These are phyloP conservation scores for Phytophthora podocarpi DNA, from an alignment of 352 stramenopile species.

Conservation along the genomic window DNA sequence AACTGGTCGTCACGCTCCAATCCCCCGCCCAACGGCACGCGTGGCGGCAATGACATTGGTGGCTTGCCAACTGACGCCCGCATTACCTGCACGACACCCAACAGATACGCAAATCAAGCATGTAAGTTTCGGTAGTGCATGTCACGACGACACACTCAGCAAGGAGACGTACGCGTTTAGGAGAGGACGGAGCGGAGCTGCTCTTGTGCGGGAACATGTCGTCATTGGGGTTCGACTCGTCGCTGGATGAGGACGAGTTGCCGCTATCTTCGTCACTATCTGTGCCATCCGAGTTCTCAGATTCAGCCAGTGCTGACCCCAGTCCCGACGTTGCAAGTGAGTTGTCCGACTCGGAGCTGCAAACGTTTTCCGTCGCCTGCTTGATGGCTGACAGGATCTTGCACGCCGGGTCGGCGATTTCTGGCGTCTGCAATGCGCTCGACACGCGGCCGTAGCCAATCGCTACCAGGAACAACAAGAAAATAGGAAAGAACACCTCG, in stretches of 20 bases:
- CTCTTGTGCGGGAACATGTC: slow-evolving; percentile 45
- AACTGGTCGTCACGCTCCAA: slow-evolving; percentile 59
- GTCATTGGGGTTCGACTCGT: slow-evolving; percentile 51
- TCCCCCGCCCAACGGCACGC: slow-evolving; percentile 24
- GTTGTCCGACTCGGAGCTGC: slow-evolving; percentile 24
- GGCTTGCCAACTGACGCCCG: slow-evolving; percentile 21
- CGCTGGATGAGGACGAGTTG: slow-evolving; percentile 77
- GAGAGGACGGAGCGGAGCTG: slow-evolving; percentile 28
- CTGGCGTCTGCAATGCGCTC: slow-evolving; percentile 65
- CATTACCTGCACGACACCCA: slow-evolving; percentile 13
- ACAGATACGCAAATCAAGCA: neutral
- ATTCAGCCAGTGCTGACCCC: slow-evolving; percentile 66
- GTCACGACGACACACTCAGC: neutral
- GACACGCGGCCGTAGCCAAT: slow-evolving; percentile 82
- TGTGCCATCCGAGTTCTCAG: slow-evolving; percentile 77
- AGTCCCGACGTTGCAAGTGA: slow-evolving; percentile 48
- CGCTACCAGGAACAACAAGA: slow-evolving; percentile 64
- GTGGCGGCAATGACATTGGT: slow-evolving; percentile 37
- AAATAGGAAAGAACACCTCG: slow-evolving; percentile 67
- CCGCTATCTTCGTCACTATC: slow-evolving; percentile 81
- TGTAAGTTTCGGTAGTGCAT: slow-evolving; percentile 11
- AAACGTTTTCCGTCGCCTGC: slow-evolving; percentile 18
- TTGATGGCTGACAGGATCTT: slow-evolving; percentile 70
- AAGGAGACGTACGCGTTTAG: slow-evolving; percentile 31
- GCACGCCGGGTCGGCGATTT: slow-evolving; percentile 47